Conservation (phyloP, 768 basidiomycete species). For the Pleurotus salmoneostramineus region DNA sequence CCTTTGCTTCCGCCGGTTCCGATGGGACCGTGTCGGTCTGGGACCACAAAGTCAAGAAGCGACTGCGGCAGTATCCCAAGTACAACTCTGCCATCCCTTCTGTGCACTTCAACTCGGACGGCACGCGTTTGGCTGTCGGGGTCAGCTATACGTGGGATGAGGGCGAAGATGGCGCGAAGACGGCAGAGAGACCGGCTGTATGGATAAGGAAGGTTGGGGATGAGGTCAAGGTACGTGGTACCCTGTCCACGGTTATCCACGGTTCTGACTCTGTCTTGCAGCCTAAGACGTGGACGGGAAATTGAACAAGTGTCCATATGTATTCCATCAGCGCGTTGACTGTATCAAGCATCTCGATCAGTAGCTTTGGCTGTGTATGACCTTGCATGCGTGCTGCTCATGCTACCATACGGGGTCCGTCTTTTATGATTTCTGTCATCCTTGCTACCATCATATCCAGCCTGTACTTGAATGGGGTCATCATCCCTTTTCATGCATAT, state of each 20-base stretch:
- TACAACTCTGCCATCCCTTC: slow-evolving; percentile 69
- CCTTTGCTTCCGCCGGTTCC: slow-evolving; percentile 93
- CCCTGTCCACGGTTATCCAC: background rate
- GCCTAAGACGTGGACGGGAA: slow-evolving; percentile 25
- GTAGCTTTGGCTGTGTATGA: too few species aligned
- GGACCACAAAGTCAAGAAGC: slow-evolving; percentile 97
- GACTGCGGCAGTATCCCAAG: slow-evolving; percentile 86
- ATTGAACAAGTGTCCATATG: background rate
- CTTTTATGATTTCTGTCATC: too few species aligned
- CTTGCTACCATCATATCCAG: too few species aligned
- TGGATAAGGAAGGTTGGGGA: slow-evolving; percentile 65
- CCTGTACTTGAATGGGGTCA: too few species aligned
- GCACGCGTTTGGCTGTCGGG: slow-evolving; percentile 77
- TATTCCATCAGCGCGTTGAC: too few species aligned
- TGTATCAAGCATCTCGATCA: too few species aligned
- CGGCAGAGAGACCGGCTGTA: slow-evolving; percentile 57
- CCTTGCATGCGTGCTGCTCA: too few species aligned
- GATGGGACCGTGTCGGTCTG: slow-evolving; percentile 94
- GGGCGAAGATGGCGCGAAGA: slow-evolving; percentile 68
- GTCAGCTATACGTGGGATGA: slow-evolving; percentile 91
- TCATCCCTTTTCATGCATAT: too few species aligned
- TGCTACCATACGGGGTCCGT: too few species aligned
- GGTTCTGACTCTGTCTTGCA: slow-evolving; percentile 1
- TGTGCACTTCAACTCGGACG: slow-evolving; percentile 81
- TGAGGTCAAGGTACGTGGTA: slow-evolving; percentile 63